phyloP scores from a whole-genome alignment of 257 asterid species.

The Solanum peruvianum region DNA sequence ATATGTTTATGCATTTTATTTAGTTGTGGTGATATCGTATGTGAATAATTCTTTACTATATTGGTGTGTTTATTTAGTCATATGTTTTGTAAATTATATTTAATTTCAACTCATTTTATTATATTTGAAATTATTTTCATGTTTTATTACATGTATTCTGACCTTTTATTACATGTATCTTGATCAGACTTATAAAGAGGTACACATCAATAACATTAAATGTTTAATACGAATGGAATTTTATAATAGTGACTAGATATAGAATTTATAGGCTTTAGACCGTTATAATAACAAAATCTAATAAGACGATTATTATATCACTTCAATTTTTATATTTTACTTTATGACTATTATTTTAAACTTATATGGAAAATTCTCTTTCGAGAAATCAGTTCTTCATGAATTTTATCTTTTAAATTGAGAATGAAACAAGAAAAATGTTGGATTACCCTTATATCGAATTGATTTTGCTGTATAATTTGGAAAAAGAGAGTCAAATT shows the following conservation, averaged over 20 bases:
- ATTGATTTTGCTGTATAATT: background rate
- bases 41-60: background rate
- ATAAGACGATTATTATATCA: background rate
- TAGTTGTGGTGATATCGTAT: background rate
- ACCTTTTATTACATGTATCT: background rate
- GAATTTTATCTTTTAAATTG: background rate
- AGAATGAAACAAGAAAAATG: background rate
- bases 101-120: background rate
- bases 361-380: background rate
- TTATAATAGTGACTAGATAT: background rate
- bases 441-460: background rate
- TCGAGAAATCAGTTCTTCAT: background rate
- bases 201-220: accelerated
- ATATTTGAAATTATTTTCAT: background rate
- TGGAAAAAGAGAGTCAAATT: background rate
- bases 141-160: background rate
- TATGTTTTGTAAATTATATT: background rate
- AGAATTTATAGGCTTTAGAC: accelerated
- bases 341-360: background rate
- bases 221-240: background rate
- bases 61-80: background rate
- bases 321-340: too few relatives aligned
- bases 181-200: background rate
- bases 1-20: background rate
- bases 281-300: background rate